Base-by-base conservation (phyloP, 2,329 filamentous ascomycete genomes). In the Curvularia spicifera region DNA sequence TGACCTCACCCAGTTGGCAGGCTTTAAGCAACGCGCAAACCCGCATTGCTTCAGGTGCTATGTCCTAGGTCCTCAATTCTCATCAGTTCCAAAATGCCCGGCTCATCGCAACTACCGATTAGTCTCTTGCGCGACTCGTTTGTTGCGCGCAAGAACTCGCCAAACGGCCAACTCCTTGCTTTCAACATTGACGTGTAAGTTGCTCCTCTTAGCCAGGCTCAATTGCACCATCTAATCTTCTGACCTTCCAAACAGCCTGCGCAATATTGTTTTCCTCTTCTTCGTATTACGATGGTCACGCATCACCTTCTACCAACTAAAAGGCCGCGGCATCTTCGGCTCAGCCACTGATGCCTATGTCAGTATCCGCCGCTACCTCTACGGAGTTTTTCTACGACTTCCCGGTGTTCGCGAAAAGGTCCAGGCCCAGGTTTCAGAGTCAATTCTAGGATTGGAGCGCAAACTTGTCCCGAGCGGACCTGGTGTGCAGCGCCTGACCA, bases 391-490 rank as follows among this genome's bases (percentile, higher is more conserved):
- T 81, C 84, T 99, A 46, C 87, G 88, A 61, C 85, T 91, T 31
- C 95, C 95, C 1, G 93, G 93, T 55, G 92, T 99, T 51, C 91
- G 92, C 67, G 86, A 86, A 64, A 88, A 94, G 78, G 92, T 99
- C 10, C 88, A 93, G 73, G 88, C 90, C 68, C 91, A 98, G 77
- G 87, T 99, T 60, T 84, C 85, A 56, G 90, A 93, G 65, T 88
- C 92, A 2, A 84, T 97, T 47, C 82, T 86, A 51, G 95, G 96
- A 72, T 79, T 98, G 24, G 89, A 97, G 77, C 80, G 83, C 61
- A 98, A 96, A 81, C 86, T 99, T 52, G 88, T 97, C 0, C 89
- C 91, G 5, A 83, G 84, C 52, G 88, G 87, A 1, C 88, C 87
- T 0, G 89, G 87, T 48, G 82, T 92, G 45, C 89, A 86, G 54